Evolutionary conservation across 1,284 basidiomycete species (phyloP), one percentile per base, ranked within the genome.

Genomic region (Fomes fomentarius): DNA sequence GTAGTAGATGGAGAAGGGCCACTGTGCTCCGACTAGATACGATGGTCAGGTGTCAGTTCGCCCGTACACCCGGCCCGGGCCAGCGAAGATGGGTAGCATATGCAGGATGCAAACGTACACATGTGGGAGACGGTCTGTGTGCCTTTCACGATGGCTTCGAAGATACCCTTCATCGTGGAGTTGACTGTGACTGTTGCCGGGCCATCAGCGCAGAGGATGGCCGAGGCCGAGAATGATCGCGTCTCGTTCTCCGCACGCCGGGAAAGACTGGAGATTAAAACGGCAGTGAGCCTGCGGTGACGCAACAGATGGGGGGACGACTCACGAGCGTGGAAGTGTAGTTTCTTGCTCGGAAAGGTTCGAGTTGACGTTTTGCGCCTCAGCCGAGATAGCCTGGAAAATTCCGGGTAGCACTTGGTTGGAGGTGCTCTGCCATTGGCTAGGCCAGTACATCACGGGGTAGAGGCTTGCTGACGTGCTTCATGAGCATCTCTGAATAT

Each of bases 121-220:
- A 61, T 47, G 17, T 54, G 54, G 3, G 64, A 60, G 11, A 53
- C 40, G 33, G 58, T 55, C 10, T 45, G 54, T 9, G 61, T 34
- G 11, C 51, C 47, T 10, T 46, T 17, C 10, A 66, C 41, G n/a
- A 64, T 28, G 15, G 37, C 37, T 37, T 64, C 39, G 31, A 66
- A 66, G 2, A 63, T 55, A 5, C 50, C 46, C 14, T 40, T 21
- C 45, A 58, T 53, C 19, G 49, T 58, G 2, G 54, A 47, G 26
- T 37, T 28, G 15, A 50, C 48, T 2, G 38, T 31, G n/a, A n/a
- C n/a, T 31, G 35, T 38, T 41, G 64, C 62, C 17, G 61, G 50
- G 46, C 57, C 59, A 50, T 66, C 64, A 8, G 51, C 42, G 37
- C 64, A 66, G 10, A 38, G 24, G 31, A 61, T 60, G 11, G 58